Conservation (phyloP, 2,329 filamentous ascomycete species). For the Atkinsonella hypoxylon region DNA sequence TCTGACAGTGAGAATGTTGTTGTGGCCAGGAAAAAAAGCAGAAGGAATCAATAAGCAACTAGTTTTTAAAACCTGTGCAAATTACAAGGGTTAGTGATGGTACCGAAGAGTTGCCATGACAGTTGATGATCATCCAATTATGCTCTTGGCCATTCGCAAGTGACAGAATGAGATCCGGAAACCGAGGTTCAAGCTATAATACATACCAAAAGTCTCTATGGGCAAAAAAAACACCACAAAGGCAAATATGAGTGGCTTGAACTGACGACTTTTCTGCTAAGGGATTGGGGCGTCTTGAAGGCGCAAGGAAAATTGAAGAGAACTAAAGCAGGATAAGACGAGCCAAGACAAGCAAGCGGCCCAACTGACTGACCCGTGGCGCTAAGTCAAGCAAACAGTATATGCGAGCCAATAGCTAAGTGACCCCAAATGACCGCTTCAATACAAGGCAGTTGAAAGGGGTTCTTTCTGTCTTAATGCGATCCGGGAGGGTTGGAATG, state of each 20-base stretch:
- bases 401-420: no score
- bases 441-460: no score
- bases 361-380: background rate
- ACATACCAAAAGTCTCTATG: background rate
- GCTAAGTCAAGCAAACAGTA: background rate
- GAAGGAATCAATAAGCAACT: background rate
- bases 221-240: background rate
- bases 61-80: background rate
- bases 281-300: background rate
- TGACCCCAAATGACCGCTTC: no score
- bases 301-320: background rate
- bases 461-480: no score
- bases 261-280: background rate
- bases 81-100: background rate
- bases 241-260: background rate
- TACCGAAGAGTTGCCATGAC: background rate
- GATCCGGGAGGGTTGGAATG: conserved; percentile 1
- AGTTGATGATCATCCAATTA: background rate
- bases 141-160: background rate
- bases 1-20: background rate
- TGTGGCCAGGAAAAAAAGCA: background rate
- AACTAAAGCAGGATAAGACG: background rate
- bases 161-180: background rate
- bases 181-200: background rate
- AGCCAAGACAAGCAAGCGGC: background rate